Evolutionary conservation across 805 yeast species (phyloP).

Genomic region (Monosporozyma siamensis): DNA sequence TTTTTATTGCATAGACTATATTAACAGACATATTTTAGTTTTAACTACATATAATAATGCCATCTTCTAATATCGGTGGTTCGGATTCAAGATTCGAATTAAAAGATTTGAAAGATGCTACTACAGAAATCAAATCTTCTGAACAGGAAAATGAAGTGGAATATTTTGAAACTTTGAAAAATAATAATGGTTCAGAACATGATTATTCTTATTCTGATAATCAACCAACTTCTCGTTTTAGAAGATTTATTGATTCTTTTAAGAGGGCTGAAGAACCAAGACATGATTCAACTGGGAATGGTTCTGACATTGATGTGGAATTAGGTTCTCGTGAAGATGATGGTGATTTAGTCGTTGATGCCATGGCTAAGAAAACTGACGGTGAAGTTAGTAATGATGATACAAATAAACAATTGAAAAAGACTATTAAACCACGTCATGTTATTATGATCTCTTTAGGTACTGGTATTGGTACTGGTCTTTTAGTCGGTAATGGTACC

Average conservation of each 20-base stretch:
- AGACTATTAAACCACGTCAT: slow-evolving; percentile 36
- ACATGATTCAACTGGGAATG: not conserved
- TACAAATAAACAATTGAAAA: slow-evolving; percentile 26
- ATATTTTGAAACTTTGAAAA: slow-evolving; percentile 13
- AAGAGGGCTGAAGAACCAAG: slow-evolving; percentile 10
- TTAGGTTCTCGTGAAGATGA: not conserved
- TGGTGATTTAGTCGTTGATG: not conserved
- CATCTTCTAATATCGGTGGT: slow-evolving; percentile 3
- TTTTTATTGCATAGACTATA: too few relatives aligned
- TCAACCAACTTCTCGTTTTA: not conserved
- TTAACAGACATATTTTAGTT: too few relatives aligned
- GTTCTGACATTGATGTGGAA: slow-evolving; percentile 1
- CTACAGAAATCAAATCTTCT: slow-evolving; percentile 8
- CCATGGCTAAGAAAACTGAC: slow-evolving; percentile 1
- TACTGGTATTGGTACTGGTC: slow-evolving; percentile 77
- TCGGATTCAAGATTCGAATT: slow-evolving; percentile 6
- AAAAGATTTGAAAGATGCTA: slow-evolving; percentile 7
- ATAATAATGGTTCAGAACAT: too few relatives aligned
- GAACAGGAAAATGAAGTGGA: slow-evolving; percentile 20
- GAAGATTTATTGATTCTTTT: slow-evolving; percentile 5
- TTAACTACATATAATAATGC: too few relatives aligned
- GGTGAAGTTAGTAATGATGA: slow-evolving; percentile 5
- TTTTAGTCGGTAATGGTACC: slow-evolving; percentile 49
- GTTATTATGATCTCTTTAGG: slow-evolving; percentile 73
- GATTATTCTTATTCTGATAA: slow-evolving; percentile 3